phyloP scores from a whole-genome alignment of 2,329 filamentous ascomycete species.

The Balansia obtecta region DNA sequence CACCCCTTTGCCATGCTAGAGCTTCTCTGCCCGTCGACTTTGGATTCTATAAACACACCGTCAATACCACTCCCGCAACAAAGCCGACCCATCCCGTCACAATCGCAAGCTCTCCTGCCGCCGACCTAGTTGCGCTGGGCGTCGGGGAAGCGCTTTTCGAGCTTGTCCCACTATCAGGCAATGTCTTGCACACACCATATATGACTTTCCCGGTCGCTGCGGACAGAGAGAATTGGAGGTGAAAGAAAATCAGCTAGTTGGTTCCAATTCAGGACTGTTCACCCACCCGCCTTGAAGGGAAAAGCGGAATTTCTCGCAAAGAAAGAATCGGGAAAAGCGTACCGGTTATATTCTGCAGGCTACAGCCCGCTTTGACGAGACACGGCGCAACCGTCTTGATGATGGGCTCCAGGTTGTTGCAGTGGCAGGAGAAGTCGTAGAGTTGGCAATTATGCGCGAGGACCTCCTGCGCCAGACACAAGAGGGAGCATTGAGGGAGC shows the following conservation, averaged over 20 bases:
- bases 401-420: slow-evolving; percentile 22
- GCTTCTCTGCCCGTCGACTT: no score
- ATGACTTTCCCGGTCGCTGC: slow-evolving; percentile 6
- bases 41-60: not conserved
- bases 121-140: not conserved
- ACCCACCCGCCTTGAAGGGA: not conserved
- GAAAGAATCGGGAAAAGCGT: not conserved
- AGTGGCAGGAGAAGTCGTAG: slow-evolving; percentile 26
- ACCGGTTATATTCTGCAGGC: slow-evolving; percentile 23
- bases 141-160: not conserved
- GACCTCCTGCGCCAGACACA: slow-evolving; percentile 22
- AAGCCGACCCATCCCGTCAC: not conserved
- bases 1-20: no score
- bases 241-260: not conserved
- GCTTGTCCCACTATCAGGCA: not conserved
- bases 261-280: no score
- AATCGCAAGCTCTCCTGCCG: not conserved
- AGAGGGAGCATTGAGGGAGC: slow-evolving; percentile 26
- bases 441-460: slow-evolving; percentile 20
- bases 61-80: not conserved
- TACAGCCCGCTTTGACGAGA: slow-evolving; percentile 21
- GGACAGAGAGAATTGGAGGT: not conserved
- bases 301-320: not conserved
- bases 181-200: slow-evolving; percentile 1
- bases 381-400: slow-evolving; percentile 22